These are phyloP conservation scores for Daldinia vernicosa DNA, from an alignment of 495 filamentous ascomycete species.

Conservation along the genomic window DNA sequence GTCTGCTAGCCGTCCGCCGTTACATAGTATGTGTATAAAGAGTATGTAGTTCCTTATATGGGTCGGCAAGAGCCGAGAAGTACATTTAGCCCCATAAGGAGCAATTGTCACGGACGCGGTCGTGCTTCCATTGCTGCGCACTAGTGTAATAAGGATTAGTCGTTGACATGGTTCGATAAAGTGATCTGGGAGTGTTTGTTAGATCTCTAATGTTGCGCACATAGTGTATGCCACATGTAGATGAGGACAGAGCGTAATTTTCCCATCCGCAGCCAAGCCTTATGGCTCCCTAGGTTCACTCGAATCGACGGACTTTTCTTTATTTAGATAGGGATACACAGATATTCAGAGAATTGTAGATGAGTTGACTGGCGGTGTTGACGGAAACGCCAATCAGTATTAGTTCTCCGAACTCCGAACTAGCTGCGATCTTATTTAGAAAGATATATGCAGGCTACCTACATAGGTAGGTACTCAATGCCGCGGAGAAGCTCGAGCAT, in stretches of 20 bases:
- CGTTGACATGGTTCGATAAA: not conserved
- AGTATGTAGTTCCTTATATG: not conserved
- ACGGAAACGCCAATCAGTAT: not conserved
- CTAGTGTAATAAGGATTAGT: not conserved
- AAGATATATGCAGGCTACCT: not conserved
- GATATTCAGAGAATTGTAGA: not conserved
- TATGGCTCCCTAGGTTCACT: not conserved
- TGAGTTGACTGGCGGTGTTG: not conserved
- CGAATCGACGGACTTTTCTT: not conserved
- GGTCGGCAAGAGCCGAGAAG: not conserved
- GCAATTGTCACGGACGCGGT: not conserved
- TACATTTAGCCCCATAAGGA: not conserved
- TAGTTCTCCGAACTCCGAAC: not conserved
- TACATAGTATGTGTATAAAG: too few species aligned
- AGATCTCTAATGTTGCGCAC: not conserved
- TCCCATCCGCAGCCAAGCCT: not conserved
- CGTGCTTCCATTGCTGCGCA: not conserved
- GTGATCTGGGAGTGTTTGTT: not conserved
- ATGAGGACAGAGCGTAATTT: not conserved
- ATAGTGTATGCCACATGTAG: not conserved
- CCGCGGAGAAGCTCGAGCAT: constrained; percentile 2
- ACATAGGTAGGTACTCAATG: not conserved
- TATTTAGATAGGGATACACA: not conserved
- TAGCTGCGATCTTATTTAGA: not conserved
- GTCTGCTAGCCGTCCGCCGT: not conserved